Evolutionary conservation across 2,329 filamentous ascomycete species (phyloP), one percentile per base, ranked within the genome.

Genomic region (Amylocarpus encephaloides): DNA sequence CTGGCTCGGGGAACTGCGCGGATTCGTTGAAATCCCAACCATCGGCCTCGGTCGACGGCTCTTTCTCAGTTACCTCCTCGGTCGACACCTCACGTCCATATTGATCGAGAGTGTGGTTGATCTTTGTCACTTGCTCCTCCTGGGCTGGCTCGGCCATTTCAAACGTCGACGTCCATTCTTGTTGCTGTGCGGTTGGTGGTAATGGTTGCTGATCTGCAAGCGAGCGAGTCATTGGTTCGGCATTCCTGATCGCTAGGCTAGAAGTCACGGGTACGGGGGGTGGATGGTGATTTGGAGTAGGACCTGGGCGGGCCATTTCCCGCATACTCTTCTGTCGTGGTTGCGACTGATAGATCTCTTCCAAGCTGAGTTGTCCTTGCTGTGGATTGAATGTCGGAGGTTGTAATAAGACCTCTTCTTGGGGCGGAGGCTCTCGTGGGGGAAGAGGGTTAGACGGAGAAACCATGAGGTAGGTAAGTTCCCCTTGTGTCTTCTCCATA

Each of bases 21-120:
- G 82, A 77, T 51, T 96, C 90, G 48, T 92, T 88, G 59, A 98
- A 98, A 63, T 94, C 91, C 93, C 93, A 98, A 7, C 80, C 88
- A 62, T 95, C 91, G 0, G 77, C 65, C 51, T 86, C 82, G 3
- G 75, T 70, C 6, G 67, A 62, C 1, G 64, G 61, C 43, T 71
- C 53, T 63, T 83, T 78, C 47, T 80, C 74, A 19, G 70, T 59
- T 22, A 33, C 10, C 34, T 73, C 71, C 36, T 58, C 58, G 7
- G 38, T 19, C 41, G 41, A 49, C 15, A 79, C 68, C 43, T 75
- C 74, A 43, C 77, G 70, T 16, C 79, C 79, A 59, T 78, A 78
- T 19, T 70, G 69, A 61, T 86, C 80, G 56, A 75, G 83, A 35
- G 70, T 71, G 61, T 83, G 78, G 12, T 75, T 79, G 26, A 80